These are phyloP conservation scores for Petunia hybrid DNA, from an alignment of 305 asterid genomes.

Conservation along the genomic window DNA sequence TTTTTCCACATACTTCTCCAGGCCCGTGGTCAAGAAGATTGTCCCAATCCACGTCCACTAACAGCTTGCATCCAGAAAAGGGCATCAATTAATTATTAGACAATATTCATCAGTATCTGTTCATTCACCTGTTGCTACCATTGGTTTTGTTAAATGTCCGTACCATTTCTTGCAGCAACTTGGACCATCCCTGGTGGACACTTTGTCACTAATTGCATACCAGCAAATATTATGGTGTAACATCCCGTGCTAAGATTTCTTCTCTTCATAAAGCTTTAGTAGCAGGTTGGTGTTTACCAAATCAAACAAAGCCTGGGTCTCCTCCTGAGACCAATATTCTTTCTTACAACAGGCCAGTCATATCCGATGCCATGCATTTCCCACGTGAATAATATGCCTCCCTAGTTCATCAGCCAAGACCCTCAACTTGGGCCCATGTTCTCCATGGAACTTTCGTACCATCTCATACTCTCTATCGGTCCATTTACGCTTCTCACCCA, in stretches of 20 bases:
- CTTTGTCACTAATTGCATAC: constrained; percentile 64
- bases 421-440: constrained; percentile 65
- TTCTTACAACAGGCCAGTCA: constrained; percentile 46
- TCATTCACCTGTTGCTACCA: constrained; percentile 76
- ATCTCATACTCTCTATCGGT: constrained; percentile 62
- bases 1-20: constrained; percentile 65
- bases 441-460: constrained; percentile 42
- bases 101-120: constrained; percentile 75
- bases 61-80: constrained; percentile 74
- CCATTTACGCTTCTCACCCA: constrained; percentile 67
- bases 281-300: constrained; percentile 70
- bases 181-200: constrained; percentile 50
- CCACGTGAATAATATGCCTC: constrained; percentile 59
- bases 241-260: constrained; percentile 71
- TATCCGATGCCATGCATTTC: constrained; percentile 66
- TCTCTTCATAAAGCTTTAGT: constrained; percentile 53
- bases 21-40: no score
- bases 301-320: constrained; percentile 64
- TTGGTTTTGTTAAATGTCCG: constrained; percentile 59
- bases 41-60: no score
- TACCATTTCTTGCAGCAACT: constrained; percentile 75
- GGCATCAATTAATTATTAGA: constrained; percentile 46
- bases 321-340: constrained; percentile 71
- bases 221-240: constrained; percentile 69
- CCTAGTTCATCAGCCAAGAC: constrained; percentile 66